phyloP scores from a whole-genome alignment of 2,329 filamentous ascomycete genomes.

The Colletotrichum australisinense region DNA sequence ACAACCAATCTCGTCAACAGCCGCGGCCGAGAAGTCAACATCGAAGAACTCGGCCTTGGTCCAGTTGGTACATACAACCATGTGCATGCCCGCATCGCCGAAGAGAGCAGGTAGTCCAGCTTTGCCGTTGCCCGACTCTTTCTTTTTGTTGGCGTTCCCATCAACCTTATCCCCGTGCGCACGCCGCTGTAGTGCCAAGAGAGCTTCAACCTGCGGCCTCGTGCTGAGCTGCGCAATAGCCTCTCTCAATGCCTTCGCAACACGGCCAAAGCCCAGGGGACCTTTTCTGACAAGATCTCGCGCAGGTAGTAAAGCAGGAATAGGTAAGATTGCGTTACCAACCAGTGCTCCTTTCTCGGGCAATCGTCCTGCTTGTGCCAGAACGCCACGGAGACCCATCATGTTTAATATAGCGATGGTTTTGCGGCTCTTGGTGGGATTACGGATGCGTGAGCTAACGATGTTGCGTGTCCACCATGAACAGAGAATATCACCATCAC shows the following conservation, averaged over 20 bases:
- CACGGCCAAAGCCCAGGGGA: not conserved
- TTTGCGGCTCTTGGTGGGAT: not conserved
- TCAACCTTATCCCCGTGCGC: not conserved
- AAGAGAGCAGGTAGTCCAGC: conserved; percentile 27
- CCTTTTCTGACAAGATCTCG: not conserved
- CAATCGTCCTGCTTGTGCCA: not conserved
- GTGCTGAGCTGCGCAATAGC: conserved; percentile 31
- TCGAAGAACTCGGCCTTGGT: conserved; percentile 38
- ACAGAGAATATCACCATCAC: conserved; percentile 50
- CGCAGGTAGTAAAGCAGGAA: conserved; percentile 25
- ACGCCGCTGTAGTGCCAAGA: not conserved
- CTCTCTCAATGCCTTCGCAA: not conserved
- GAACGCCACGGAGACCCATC: conserved; percentile 7
- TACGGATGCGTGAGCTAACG: conserved; percentile 33
- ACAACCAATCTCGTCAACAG: conserved; percentile 1
- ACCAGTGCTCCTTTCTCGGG: not conserved
- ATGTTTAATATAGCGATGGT: not conserved
- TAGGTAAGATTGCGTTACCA: not conserved
- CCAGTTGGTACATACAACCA: conserved; percentile 38
- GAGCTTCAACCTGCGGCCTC: conserved; percentile 39
- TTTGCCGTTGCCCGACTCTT: not conserved
- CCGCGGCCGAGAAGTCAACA: conserved; percentile 11
- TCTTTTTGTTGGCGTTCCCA: not conserved
- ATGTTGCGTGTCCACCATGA: conserved; percentile 49
- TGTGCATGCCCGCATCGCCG: conserved; percentile 35